Evolutionary conservation across 345 rosid species (phyloP).

Genomic region (Citrus mangshanensis): DNA sequence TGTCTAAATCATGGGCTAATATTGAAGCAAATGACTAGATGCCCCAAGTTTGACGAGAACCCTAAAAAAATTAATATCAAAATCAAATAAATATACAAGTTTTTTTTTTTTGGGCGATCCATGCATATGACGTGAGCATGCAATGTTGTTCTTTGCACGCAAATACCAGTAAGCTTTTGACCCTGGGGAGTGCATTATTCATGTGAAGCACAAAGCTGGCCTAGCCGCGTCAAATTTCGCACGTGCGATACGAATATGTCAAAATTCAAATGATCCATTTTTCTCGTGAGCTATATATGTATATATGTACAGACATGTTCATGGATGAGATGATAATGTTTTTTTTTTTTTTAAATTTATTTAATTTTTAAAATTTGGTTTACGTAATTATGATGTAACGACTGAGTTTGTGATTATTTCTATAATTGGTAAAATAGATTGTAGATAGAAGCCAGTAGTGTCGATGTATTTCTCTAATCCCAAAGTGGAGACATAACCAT

Average conservation of each 20-base stretch:
- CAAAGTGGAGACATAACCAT: not conserved
- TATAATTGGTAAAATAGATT: not conserved
- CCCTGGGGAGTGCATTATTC: not conserved
- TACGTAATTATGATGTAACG: not conserved
- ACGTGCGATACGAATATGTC: not conserved
- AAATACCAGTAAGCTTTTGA: not conserved
- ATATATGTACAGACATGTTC: not conserved
- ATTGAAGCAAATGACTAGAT: not conserved
- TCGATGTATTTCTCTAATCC: not conserved
- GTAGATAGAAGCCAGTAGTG: not conserved
- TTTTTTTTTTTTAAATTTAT: no score
- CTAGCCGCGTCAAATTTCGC: no score
- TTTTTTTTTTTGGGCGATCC: not conserved
- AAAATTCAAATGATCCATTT: not conserved
- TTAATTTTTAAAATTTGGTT: no score
- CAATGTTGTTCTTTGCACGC: not conserved
- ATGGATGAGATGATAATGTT: not conserved
- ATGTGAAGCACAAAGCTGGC: no score
- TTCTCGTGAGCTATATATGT: no score
- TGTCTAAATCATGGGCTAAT: no score
- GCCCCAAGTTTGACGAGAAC: not conserved
- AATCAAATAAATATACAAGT: no score
- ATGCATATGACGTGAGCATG: not conserved
- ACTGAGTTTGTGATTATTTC: not conserved
- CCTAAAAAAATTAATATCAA: no score